Evolutionary conservation across 1,284 basidiomycete genomes (phyloP), one percentile per base, ranked within the genome.

Genomic region (Sphaerobolus stellatus): DNA sequence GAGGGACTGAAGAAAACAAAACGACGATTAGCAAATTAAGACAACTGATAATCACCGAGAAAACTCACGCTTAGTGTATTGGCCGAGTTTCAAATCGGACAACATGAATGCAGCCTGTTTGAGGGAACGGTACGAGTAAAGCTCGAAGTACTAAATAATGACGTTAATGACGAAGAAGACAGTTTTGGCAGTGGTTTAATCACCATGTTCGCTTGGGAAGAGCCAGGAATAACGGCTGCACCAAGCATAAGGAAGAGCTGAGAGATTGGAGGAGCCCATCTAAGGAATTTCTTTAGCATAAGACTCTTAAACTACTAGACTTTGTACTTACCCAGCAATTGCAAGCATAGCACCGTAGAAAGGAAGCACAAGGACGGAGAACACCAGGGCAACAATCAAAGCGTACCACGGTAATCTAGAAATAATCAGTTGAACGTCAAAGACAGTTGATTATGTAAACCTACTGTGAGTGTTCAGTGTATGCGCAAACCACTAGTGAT

Each of bases 61-160:
- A 14, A 84, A 85, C 18, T 84, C 80, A 45, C 88, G 72, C 68
- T 87, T 87, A 59, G 80, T 81, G 68, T 86, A 83, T 64, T 81
- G 80, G 13, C 76, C 78, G 43, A 76, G 64, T 61, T 75, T 76
- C 43, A 78, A 66, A 58, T 78, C 76, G 40, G 71, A 66, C 0
- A 76, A 66, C 50, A 78, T 70, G 3, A 60, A 59, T 29, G 74
- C 63, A 7, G 66, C 67, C 54, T 71, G 66, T 1, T 11, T 40
- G 16, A 53, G 45, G 11, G 44, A 28, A 18, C 44, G 13, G 11
- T 28, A 28, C 4, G 52, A 53, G 33, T 53, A 53, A n/a, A 53
- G 44, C 25, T 47, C 52, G 40, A 48, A 57, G 31, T 53, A 53
- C 52, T 53, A 48, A 22, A 22, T 44, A 27, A 20, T 20, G 9